A percentile compares a stretch with the other conserved stretches of the same genome.
phyloP scores from a whole-genome alignment of 208 protist genomes.

The Trypanosoma melophagium region DNA sequence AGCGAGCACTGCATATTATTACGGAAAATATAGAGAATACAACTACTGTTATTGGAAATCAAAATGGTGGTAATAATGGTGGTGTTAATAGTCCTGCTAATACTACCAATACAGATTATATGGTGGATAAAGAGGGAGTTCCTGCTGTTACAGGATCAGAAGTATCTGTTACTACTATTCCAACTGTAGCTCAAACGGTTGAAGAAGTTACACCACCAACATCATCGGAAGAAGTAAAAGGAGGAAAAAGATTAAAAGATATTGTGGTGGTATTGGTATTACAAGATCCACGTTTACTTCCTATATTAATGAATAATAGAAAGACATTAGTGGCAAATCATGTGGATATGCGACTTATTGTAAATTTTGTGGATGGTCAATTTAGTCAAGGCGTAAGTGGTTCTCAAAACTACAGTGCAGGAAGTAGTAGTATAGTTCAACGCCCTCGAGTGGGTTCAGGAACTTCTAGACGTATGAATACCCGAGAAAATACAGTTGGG shows the following conservation, averaged over 20 bases:
- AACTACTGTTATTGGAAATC: too few relatives aligned
- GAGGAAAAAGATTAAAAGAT: background rate
- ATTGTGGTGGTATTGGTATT: conserved; percentile 11
- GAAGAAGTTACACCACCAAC: background rate
- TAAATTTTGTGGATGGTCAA: conserved; percentile 21
- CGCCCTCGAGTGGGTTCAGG: background rate
- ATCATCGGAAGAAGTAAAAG: background rate
- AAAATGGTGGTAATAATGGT: too few relatives aligned
- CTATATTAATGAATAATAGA: background rate
- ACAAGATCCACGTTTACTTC: conserved; percentile 13
- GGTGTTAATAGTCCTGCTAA: background rate
- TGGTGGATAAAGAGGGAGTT: too few relatives aligned
- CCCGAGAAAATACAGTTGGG: background rate
- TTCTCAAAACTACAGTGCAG: background rate
- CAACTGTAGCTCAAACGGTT: too few relatives aligned
- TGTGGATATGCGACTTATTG: conserved; percentile 25
- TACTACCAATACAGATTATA: too few relatives aligned
- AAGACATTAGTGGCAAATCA: background rate
- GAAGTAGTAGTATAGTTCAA: background rate
- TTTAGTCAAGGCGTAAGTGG: background rate
- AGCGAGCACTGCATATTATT: conserved; percentile 19
- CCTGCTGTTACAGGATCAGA: too few relatives aligned
- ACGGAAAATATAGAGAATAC: conserved; percentile 7
- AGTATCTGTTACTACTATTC: too few relatives aligned
- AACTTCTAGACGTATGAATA: background rate